Base-by-base conservation (phyloP, 306 rosid species). In the Quercus wislizeni region DNA sequence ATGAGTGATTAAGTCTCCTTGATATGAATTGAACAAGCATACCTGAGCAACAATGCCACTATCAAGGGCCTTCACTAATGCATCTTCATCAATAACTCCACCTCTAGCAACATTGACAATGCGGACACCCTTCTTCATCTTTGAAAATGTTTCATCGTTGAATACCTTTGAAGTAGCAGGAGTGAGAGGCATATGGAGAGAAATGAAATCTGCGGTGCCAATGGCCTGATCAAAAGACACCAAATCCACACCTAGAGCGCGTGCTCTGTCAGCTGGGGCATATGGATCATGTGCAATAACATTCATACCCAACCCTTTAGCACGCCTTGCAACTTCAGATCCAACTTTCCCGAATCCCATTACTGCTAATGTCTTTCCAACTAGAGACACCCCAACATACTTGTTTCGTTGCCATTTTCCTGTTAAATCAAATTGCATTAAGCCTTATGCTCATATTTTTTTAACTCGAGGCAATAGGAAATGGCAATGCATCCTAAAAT, bases 311-410 rank as follows among this genome's bases (percentile, higher is more conserved):
- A 94, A 74, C 4, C 97, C 99, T 63, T 94, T 94, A 2, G 97
- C 97, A 20, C 97, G 88, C 77, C 97, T 90, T 0, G 97, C 97
- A 25, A 94, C 91, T 82, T 94, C 97, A 30, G 97, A 90, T 80
- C 97, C 98, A 55, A 94, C 98, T 86, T 94, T 94, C 23, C 98
- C 98, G 54, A 94, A 92, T 6, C 97, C 99, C 90, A 92, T 90
- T 10, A 92, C 83, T 17, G 95, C 99, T 14, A 94, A 69, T 12
- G 95, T 94, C 75, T 94, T 94, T n/a, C 99, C 99, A 28, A 91
- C 99, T 73, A 94, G 54, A 1, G 99, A 94, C 2, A 94, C 99
- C 41, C 99, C 99, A 3, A 94, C 97, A 25, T 90, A 92, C 89
- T 94, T 92, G 89, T n/a, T 91, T 23, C 99, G 79, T 71, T 82